Conservation (phyloP, 768 basidiomycete species). For the Scleroderma bovista region DNA sequence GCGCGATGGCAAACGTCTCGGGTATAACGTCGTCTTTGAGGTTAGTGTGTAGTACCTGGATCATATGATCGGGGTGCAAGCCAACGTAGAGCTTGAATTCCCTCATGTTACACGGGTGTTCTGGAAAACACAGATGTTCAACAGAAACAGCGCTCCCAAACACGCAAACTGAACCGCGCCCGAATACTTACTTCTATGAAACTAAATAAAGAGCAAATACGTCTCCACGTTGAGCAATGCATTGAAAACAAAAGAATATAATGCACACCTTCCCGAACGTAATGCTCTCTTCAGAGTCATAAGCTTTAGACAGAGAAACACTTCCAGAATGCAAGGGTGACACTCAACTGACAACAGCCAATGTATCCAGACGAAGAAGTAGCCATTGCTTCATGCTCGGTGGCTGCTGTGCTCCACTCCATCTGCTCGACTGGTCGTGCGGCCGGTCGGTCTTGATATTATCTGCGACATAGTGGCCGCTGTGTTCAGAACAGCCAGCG, state of each 20-base stretch:
- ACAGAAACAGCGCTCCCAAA: neutral
- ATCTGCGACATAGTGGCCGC: conserved; percentile 61
- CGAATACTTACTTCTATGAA: conserved; percentile 25
- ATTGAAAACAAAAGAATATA: neutral
- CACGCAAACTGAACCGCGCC: neutral
- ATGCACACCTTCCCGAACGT: conserved; percentile 73
- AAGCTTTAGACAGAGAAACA: conserved; percentile 2
- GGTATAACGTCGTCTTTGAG: conserved; percentile 61
- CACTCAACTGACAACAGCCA: conserved; percentile 62
- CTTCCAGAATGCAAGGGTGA: neutral
- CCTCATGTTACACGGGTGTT: conserved; percentile 82
- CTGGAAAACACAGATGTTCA: conserved; percentile 32
- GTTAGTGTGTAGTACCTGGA: conserved; percentile 54
- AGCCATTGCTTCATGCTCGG: conserved; percentile 65
- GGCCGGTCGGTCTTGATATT: conserved; percentile 65
- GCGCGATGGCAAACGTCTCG: conserved; percentile 59
- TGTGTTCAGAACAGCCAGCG: conserved; percentile 61
- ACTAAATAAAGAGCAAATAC: conserved; percentile 6
- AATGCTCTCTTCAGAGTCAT: conserved; percentile 47
- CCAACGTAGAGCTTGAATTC: conserved; percentile 74
- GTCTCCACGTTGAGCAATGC: conserved; percentile 7
- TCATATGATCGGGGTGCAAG: conserved; percentile 57
- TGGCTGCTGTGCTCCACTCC: conserved; percentile 65
- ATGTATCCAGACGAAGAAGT: conserved; percentile 53
- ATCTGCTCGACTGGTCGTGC: conserved; percentile 60